These are phyloP conservation scores for Hanseniaspora hatyaiensis DNA, from an alignment of 805 yeast species.

Conservation along the genomic window DNA sequence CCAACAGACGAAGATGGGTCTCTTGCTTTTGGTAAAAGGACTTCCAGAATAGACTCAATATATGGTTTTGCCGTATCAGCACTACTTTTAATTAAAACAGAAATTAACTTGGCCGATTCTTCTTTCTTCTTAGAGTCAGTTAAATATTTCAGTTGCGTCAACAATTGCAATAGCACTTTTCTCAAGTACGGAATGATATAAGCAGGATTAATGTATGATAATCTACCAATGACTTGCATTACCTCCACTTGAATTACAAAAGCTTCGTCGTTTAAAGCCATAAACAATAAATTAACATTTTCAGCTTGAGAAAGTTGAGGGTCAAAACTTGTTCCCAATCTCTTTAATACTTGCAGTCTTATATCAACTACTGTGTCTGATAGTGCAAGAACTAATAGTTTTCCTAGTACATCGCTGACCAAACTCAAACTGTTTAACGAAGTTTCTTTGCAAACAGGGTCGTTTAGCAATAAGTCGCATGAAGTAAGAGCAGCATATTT, in stretches of 20 bases:
- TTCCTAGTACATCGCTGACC: constrained; percentile 73
- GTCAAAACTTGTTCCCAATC: constrained; percentile 67
- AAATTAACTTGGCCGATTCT: constrained; percentile 67
- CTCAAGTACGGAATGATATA: constrained; percentile 87
- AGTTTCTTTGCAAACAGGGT: constrained; percentile 73
- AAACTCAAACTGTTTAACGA: constrained; percentile 71
- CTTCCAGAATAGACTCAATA: constrained; percentile 80
- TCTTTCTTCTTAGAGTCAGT: constrained; percentile 66
- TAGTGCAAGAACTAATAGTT: constrained; percentile 67
- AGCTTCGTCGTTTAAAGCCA: constrained; percentile 83
- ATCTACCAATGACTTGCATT: constrained; percentile 66
- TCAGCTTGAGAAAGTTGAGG: constrained; percentile 91
- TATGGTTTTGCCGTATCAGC: constrained; percentile 80
- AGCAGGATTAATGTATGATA: constrained; percentile 83
- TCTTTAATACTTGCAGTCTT: constrained; percentile 61
- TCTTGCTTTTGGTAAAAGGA: constrained; percentile 60
- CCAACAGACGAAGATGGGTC: constrained; percentile 73
- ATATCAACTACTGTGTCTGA: constrained; percentile 84
- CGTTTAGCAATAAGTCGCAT: constrained; percentile 60
- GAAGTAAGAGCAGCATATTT: constrained; percentile 77
- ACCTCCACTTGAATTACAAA: constrained; percentile 74
- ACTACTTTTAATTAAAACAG: constrained; percentile 65
- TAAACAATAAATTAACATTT: constrained; percentile 69
- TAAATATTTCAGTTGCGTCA: constrained; percentile 77
- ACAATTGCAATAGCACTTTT: constrained; percentile 69